Evolutionary conservation across 768 basidiomycete species (phyloP), one percentile per base, ranked within the genome.

Genomic region (Lentinula sp.): DNA sequence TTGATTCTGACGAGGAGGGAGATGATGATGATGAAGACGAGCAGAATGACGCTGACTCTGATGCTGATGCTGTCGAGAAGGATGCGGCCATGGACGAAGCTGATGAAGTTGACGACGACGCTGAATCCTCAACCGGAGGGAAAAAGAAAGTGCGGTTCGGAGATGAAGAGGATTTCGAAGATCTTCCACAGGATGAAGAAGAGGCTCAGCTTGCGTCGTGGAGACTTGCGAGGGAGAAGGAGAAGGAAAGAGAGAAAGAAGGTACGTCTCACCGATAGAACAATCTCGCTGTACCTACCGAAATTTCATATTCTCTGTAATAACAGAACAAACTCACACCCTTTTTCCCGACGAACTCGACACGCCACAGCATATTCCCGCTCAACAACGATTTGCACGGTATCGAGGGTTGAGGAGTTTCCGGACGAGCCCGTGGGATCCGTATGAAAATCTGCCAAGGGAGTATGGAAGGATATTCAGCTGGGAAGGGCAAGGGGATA

Each of bases 391-490:
- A 10, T 98, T 98, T 76, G 92, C 93, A 67, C 84, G 95, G 52
- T 99, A 87, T 71, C 86, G 96, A 61, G 96, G 96, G 7, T 72
- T 99, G 74, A 86, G 86, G 51, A 94, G 91, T 13, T 92, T 99
- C 80, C 79, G 96, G 40, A 98, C 96, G 5, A 95, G 92, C 70
- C 93, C 92, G 40, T 99, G 96, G 97, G 97, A 98, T 71, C 88
- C 96, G 7, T 98, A 89, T 67, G 96, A 99, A 74, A 95, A 95
- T 68, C 78, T 99, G 10, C 96, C 96, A 11, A 75, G 88, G 54
- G 95, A 99, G 70, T 98, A 98, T 68, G 93, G 89, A 2, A 83
- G 89, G 45, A 96, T 98, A 66, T 99, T 98, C 75, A 92, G 95
- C 71, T 97, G 98, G 68, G 95, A 98, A 73, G 92, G 95, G 67